Conservation (phyloP, 257 asterid genomes). For the Vinca minor region DNA sequence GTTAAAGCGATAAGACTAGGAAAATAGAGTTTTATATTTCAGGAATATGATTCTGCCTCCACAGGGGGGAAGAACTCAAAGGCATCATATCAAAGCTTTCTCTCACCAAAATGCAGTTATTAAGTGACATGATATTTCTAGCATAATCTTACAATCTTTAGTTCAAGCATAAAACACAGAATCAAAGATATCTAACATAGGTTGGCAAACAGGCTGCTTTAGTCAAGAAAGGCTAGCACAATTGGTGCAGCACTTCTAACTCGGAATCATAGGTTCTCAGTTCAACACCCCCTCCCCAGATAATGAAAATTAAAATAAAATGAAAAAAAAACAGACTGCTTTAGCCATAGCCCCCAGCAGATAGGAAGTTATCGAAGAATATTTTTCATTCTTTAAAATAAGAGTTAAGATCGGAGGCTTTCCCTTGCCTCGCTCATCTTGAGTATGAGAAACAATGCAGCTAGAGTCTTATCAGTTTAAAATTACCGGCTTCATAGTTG, state of each 20-base stretch:
- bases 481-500: conserved; percentile 80
- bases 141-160: neutral
- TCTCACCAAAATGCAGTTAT: neutral
- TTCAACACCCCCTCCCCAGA: too few relatives aligned
- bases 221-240: too few relatives aligned
- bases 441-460: neutral
- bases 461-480: neutral
- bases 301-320: too few relatives aligned
- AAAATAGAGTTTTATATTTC: neutral
- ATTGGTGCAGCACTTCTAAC: too few relatives aligned
- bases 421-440: neutral
- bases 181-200: neutral
- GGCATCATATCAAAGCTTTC: neutral
- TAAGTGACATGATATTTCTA: neutral
- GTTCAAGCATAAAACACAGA: neutral
- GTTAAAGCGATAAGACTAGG: neutral
- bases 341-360: neutral
- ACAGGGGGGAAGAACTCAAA: neutral
- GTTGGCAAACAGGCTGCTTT: too few relatives aligned
- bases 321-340: neutral
- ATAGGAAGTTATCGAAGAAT: neutral
- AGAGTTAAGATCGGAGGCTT: neutral
- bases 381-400: neutral
- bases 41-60: neutral
- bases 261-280: too few relatives aligned